A percentile compares a stretch with the other conserved stretches of the same genome.
Evolutionary conservation across 164 flowering plant genomes (phyloP).

Genomic region (Vitis cinerea): DNA sequence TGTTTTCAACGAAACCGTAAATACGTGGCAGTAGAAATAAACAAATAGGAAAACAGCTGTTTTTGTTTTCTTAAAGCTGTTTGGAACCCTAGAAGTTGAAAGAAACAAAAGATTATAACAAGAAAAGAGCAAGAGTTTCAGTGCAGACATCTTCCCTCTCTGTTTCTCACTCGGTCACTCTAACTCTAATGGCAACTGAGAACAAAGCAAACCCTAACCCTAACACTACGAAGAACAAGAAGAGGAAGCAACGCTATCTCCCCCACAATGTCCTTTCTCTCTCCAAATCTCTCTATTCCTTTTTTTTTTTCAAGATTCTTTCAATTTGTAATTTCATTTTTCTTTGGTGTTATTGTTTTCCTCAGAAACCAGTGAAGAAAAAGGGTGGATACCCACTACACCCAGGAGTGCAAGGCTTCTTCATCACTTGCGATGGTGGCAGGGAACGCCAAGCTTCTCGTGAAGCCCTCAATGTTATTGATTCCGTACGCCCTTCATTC

Average conservation of each 20-base stretch:
- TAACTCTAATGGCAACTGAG: constrained; percentile 42
- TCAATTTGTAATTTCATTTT: neutral
- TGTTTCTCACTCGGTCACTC: neutral
- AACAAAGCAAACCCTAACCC: constrained; percentile 30
- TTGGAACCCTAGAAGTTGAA: too few relatives aligned
- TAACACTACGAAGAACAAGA: constrained; percentile 35
- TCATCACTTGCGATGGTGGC: constrained; percentile 95
- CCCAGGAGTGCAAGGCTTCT: constrained; percentile 91
- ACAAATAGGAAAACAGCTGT: too few relatives aligned
- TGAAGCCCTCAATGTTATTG: constrained; percentile 84
- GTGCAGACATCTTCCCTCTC: too few relatives aligned
- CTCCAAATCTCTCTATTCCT: constrained; percentile 13
- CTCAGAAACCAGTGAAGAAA: constrained; percentile 75
- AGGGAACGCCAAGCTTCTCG: constrained; percentile 82
- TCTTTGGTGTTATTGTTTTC: neutral
- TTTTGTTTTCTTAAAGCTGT: too few relatives aligned
- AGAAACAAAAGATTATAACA: too few relatives aligned
- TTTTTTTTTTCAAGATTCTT: neutral
- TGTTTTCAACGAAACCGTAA: too few relatives aligned
- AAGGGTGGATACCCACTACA: constrained; percentile 75
- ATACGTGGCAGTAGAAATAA: too few relatives aligned
- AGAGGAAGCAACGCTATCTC: constrained; percentile 66
- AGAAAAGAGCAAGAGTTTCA: too few relatives aligned
- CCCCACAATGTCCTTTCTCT: constrained; percentile 57
- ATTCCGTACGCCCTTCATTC: constrained; percentile 43